These are phyloP conservation scores for Sinapis alba DNA, from an alignment of 441 rosid species.

Conservation along the genomic window DNA sequence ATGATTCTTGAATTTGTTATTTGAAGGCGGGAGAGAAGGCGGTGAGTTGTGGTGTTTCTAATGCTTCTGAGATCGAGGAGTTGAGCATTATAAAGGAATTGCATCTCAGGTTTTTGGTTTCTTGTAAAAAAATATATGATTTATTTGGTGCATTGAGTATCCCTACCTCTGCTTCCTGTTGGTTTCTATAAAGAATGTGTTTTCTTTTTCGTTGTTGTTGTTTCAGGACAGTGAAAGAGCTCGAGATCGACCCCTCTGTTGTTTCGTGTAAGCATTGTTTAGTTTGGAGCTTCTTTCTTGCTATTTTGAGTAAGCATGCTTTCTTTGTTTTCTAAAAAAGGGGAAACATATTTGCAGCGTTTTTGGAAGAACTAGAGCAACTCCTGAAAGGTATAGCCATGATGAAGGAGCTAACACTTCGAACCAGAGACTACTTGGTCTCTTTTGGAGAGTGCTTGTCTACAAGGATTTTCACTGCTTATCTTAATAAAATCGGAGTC, in stretches of 20 bases:
- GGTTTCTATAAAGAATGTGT: not conserved
- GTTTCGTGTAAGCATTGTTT: slow-evolving; percentile 52
- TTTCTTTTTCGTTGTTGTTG: not conserved
- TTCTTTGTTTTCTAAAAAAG: not conserved
- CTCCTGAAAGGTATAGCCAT: slow-evolving; percentile 85
- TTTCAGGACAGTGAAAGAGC: slow-evolving; percentile 73
- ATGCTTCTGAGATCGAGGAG: slow-evolving; percentile 67
- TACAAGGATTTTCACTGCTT: slow-evolving; percentile 88
- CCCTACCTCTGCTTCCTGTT: not conserved
- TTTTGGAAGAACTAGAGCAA: slow-evolving; percentile 78
- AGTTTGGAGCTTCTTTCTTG: not conserved
- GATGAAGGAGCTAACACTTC: slow-evolving; percentile 91
- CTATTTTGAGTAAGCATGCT: slow-evolving; percentile 4
- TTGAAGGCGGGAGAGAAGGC: slow-evolving; percentile 91
- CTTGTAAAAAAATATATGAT: no score
- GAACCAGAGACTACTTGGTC: slow-evolving; percentile 83
- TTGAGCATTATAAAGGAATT: slow-evolving; percentile 62
- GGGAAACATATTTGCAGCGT: slow-evolving; percentile 48
- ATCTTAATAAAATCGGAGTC: slow-evolving; percentile 69
- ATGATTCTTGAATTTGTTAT: not conserved
- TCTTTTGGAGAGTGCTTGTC: slow-evolving; percentile 97
- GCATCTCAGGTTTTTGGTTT: slow-evolving; percentile 63
- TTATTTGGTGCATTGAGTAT: no score
- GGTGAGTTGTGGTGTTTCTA: slow-evolving; percentile 77
- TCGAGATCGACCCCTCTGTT: slow-evolving; percentile 55